These are phyloP conservation scores for Neurospora sp. DNA, from an alignment of 495 filamentous ascomycete genomes.

Conservation along the genomic window DNA sequence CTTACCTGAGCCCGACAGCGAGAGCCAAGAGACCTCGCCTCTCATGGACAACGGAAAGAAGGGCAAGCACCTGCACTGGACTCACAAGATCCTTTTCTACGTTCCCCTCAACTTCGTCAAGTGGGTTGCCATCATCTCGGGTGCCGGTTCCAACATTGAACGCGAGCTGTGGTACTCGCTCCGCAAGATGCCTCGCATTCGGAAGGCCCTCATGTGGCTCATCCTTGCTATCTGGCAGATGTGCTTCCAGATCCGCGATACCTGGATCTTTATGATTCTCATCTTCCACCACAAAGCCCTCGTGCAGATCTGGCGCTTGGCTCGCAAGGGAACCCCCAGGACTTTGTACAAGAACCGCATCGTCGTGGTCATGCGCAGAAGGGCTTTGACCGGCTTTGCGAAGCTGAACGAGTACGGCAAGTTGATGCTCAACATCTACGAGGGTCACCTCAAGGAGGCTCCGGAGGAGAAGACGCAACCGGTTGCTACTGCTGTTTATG, in stretches of 20 bases:
- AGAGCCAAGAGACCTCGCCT: not conserved
- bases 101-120: constrained; percentile 5
- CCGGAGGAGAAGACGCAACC: constrained; percentile 2
- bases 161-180: constrained; percentile 18
- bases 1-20: not conserved
- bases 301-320: constrained; percentile 12
- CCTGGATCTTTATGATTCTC: constrained; percentile 11
- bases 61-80: not conserved
- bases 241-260: constrained; percentile 9
- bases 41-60: not conserved
- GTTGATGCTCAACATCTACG: constrained; percentile 7
- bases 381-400: constrained; percentile 12
- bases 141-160: constrained; percentile 13
- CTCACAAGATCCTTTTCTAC: not conserved
- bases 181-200: constrained; percentile 1
- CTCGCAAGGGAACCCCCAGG: constrained; percentile 10
- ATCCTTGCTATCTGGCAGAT: constrained; percentile 8
- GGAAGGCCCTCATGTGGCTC: not conserved
- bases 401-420: not conserved
- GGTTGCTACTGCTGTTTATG: constrained; percentile 8
- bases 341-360: constrained; percentile 9
- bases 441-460: not conserved
- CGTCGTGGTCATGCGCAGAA: constrained; percentile 8
- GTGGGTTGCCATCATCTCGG: constrained; percentile 16
- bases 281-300: constrained; percentile 13